These are phyloP conservation scores for Cutaneotrichosporon arboriforme DNA, from an alignment of 1,284 basidiomycete genomes.

Conservation along the genomic window DNA sequence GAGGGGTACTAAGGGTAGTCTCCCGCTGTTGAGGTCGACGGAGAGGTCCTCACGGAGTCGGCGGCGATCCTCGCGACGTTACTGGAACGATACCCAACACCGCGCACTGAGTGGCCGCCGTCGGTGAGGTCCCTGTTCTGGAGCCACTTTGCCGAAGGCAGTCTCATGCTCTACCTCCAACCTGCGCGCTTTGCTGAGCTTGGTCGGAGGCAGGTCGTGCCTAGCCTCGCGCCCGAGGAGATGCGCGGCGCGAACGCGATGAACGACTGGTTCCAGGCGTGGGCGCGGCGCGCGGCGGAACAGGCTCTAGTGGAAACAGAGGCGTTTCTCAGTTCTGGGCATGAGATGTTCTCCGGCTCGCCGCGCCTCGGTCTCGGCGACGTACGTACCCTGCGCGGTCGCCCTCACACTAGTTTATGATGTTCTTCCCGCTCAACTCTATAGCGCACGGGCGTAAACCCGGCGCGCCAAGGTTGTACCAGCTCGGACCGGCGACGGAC, in stretches of 20 bases:
- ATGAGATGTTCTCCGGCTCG: constrained; percentile 31
- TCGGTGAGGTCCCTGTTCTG: constrained; percentile 28
- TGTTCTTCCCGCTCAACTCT: constrained; percentile 4
- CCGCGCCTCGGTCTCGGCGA: constrained; percentile 25
- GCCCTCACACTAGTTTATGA: constrained; percentile 16
- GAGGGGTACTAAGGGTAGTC: constrained; percentile 12
- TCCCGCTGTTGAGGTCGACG: constrained; percentile 31
- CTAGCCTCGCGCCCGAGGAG: constrained; percentile 12
- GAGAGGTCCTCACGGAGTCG: constrained; percentile 30
- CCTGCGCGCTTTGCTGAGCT: constrained; percentile 18
- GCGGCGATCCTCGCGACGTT: constrained; percentile 33
- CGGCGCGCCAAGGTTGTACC: not conserved
- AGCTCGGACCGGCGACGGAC: not conserved
- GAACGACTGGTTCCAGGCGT: constrained; percentile 18
- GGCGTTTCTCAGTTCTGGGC: constrained; percentile 16
- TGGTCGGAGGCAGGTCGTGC: constrained; percentile 4
- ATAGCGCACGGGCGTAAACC: not conserved
- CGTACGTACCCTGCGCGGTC: not conserved
- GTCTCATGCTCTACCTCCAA: constrained; percentile 34
- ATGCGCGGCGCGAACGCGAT: constrained; percentile 21
- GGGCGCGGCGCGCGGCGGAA: not conserved
- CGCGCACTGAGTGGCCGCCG: constrained; percentile 18
- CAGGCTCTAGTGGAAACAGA: constrained; percentile 22
- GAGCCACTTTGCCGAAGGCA: constrained; percentile 38
- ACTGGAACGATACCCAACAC: constrained; percentile 7